Conservation (phyloP, 2,329 filamentous ascomycete species). For the Exophiala bonariae region DNA sequence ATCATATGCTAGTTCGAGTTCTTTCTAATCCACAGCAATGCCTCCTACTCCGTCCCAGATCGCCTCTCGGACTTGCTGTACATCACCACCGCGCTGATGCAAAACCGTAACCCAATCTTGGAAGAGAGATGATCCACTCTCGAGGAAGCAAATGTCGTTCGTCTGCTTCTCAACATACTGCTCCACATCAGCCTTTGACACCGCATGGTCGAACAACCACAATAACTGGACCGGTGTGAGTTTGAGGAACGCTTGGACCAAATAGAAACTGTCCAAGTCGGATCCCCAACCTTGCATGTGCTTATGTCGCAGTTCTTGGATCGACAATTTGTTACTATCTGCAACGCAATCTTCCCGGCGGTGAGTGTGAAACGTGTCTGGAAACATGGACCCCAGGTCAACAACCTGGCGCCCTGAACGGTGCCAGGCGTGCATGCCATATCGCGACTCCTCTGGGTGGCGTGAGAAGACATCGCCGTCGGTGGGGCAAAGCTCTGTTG, state of each 20-base stretch:
- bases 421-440: constrained; percentile 1
- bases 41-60: constrained; percentile 21
- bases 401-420: constrained; percentile 1
- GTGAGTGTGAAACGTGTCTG: constrained; percentile 24
- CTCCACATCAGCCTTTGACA: constrained; percentile 59
- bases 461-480: constrained; percentile 48
- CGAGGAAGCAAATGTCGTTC: constrained; percentile 62
- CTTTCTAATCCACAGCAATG: constrained; percentile 2
- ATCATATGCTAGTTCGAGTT: too few species aligned
- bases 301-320: constrained; percentile 45
- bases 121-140: constrained; percentile 63
- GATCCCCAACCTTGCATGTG: constrained; percentile 63
- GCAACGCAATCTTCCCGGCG: background rate
- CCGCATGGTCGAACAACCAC: constrained; percentile 57
- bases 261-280: constrained; percentile 63
- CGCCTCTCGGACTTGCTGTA: constrained; percentile 36
- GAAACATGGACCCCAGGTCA: constrained; percentile 1
- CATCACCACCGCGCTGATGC: constrained; percentile 54
- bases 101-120: constrained; percentile 61
- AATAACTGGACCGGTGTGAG: constrained; percentile 61
- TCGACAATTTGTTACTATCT: constrained; percentile 27
- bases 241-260: constrained; percentile 66
- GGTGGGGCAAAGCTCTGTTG: constrained; percentile 61
- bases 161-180: constrained; percentile 43
- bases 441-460: constrained; percentile 14